These are phyloP conservation scores for Mitragyna speciosa DNA, from an alignment of 257 asterid genomes.

Conservation along the genomic window DNA sequence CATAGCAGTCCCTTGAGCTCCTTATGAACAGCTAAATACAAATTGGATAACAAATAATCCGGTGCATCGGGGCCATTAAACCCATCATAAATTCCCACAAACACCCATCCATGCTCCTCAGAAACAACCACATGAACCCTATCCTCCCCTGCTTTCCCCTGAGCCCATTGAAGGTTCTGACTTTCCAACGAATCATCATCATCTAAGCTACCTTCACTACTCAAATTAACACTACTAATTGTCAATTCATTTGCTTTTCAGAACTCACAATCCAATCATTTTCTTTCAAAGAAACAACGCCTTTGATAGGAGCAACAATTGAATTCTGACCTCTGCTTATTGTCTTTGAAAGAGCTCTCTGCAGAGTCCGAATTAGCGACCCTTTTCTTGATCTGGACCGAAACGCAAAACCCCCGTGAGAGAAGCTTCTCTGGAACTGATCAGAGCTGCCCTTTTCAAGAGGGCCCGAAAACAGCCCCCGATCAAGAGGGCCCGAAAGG, in stretches of 20 bases:
- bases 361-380: conserved; percentile 58
- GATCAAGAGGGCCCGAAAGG: conserved; percentile 80
- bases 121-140: conserved; percentile 93
- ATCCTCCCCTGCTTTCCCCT: conserved; percentile 98
- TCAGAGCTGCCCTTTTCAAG: conserved; percentile 58
- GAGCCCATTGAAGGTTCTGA: conserved; percentile 96
- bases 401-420: conserved; percentile 76
- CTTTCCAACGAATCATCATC: conserved; percentile 58
- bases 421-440: conserved; percentile 76
- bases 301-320: conserved; percentile 83
- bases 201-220: conserved; percentile 71
- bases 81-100: conserved; percentile 95
- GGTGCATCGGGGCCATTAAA: conserved; percentile 97
- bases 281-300: conserved; percentile 58
- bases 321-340: conserved; percentile 74
- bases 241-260: conserved; percentile 81
- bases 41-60: conserved; percentile 73
- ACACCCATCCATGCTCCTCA: conserved; percentile 94
- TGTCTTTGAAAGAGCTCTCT: conserved; percentile 71
- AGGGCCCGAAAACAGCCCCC: conserved; percentile 73
- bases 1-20: conserved; percentile 85
- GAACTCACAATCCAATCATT: conserved; percentile 54
- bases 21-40: conserved; percentile 76
- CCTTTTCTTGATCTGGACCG: conserved; percentile 57
- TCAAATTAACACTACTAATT: conserved; percentile 66